Evolutionary conservation across 2,329 filamentous ascomycete species (phyloP).

Genomic region (Fusarium sp.): DNA sequence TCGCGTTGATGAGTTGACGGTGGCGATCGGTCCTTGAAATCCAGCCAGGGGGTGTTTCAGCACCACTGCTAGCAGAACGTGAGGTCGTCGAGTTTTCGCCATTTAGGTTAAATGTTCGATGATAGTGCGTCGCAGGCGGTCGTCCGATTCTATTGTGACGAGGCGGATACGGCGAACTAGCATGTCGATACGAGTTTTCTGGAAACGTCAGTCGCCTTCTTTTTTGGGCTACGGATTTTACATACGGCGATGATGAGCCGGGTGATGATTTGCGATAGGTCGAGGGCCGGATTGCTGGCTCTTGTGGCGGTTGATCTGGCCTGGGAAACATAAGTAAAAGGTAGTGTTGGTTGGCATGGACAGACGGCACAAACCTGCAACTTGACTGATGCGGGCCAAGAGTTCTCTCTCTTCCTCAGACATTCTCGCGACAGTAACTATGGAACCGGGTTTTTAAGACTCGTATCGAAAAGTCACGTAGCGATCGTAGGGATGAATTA

Average conservation of each 20-base stretch:
- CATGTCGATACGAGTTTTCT: constrained; percentile 53
- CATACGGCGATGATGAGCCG: constrained; percentile 55
- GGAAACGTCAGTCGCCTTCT: constrained; percentile 19
- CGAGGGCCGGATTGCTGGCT: constrained; percentile 66
- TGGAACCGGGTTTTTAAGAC: too few species aligned
- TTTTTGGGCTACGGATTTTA: constrained; percentile 10
- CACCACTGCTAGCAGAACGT: constrained; percentile 53
- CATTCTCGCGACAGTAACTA: constrained; percentile 50
- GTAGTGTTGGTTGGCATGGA: constrained; percentile 18
- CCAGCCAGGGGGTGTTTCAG: constrained; percentile 62
- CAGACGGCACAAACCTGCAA: constrained; percentile 59
- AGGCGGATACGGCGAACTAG: constrained; percentile 51
- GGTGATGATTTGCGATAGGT: constrained; percentile 47
- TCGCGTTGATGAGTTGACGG: constrained; percentile 84
- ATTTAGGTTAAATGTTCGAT: constrained; percentile 75
- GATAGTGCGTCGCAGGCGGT: constrained; percentile 55
- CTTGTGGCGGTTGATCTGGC: constrained; percentile 85
- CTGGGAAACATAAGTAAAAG: constrained; percentile 57
- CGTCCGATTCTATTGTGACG: constrained; percentile 55
- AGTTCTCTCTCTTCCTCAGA: constrained; percentile 65
- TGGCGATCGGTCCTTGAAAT: constrained; percentile 81
- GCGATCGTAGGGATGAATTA: constrained; percentile 7
- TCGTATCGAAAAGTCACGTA: background rate
- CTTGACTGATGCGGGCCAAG: constrained; percentile 65
- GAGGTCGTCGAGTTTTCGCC: constrained; percentile 53